Evolutionary conservation across 1,139 yeast species (phyloP).

Genomic region (Debaryomyces udenii): DNA sequence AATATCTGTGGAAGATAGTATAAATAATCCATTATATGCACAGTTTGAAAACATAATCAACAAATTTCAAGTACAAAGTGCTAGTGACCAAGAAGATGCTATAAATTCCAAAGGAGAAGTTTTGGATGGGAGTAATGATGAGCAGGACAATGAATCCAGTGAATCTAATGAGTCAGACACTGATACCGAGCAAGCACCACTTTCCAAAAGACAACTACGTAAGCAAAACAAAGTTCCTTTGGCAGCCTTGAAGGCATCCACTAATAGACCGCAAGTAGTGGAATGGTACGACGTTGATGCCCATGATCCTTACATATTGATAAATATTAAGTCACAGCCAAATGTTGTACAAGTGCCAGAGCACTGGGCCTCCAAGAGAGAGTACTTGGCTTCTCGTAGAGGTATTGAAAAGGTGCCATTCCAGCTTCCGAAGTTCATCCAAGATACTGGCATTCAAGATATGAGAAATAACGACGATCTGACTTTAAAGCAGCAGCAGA

Average conservation of each 20-base stretch:
- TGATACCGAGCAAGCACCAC: conserved; percentile 14
- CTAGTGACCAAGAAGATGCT: conserved; percentile 13
- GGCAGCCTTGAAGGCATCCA: conserved; percentile 64
- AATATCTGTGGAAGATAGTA: neutral
- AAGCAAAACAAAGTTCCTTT: conserved; percentile 62
- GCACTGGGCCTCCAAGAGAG: conserved; percentile 84
- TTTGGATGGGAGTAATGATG: conserved; percentile 33
- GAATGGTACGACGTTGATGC: conserved; percentile 92
- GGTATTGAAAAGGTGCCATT: conserved; percentile 77
- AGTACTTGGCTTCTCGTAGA: conserved; percentile 70
- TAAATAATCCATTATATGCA: conserved; percentile 35
- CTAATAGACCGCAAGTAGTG: conserved; percentile 68
- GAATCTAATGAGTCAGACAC: conserved; percentile 10
- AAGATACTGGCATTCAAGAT: conserved; percentile 83
- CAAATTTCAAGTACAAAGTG: conserved; percentile 36
- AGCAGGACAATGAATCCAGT: conserved; percentile 16
- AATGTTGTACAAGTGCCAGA: conserved; percentile 78
- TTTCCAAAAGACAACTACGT: conserved; percentile 49
- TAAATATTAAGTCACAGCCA: conserved; percentile 64
- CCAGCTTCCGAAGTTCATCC: conserved; percentile 75
- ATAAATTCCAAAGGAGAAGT: conserved; percentile 14
- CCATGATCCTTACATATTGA: conserved; percentile 68
- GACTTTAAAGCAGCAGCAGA: conserved; percentile 70
- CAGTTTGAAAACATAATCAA: conserved; percentile 47
- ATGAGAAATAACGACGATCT: conserved; percentile 70